phyloP scores from a whole-genome alignment of 805 yeast genomes.

The Schwanniomyces sp. region DNA sequence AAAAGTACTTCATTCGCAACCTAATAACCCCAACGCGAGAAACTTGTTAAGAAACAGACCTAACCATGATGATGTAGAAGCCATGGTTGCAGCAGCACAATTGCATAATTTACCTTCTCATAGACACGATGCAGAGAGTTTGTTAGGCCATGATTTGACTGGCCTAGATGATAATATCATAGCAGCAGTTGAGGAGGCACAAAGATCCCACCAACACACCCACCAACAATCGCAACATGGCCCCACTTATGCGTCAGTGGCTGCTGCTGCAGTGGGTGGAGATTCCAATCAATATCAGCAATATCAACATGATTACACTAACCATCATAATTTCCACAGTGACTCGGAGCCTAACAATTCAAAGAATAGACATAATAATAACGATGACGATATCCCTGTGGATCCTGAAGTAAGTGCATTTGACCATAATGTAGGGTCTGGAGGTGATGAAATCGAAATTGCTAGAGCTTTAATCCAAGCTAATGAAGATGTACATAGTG shows the following conservation, averaged over 20 bases:
- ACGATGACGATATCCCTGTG: constrained; percentile 45
- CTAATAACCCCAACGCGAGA: constrained; percentile 21
- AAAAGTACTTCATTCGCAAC: constrained; percentile 15
- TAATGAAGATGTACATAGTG: constrained; percentile 36
- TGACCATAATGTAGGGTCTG: constrained; percentile 37
- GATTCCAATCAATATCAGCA: constrained; percentile 17
- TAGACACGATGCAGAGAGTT: constrained; percentile 27
- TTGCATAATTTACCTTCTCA: constrained; percentile 22
- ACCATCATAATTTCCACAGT: constrained; percentile 8
- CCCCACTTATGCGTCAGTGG: constrained; percentile 27
- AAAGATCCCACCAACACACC: constrained; percentile 31
- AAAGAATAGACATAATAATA: constrained; percentile 8
- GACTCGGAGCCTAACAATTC: constrained; percentile 9
- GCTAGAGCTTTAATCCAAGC: constrained; percentile 68
- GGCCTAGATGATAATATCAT: constrained; percentile 47
- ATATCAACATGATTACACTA: constrained; percentile 12
- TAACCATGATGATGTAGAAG: constrained; percentile 29
- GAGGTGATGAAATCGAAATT: constrained; percentile 60
- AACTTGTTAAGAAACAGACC: constrained; percentile 15
- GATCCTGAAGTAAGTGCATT: constrained; percentile 60
- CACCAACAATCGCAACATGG: constrained; percentile 15
- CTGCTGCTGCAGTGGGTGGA: constrained; percentile 29
- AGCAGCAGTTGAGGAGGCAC: constrained; percentile 64
- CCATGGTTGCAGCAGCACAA: constrained; percentile 31
- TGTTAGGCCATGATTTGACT: constrained; percentile 42